Evolutionary conservation across 495 filamentous ascomycete species (phyloP).

Genomic region (Lasiosphaeria ovina): DNA sequence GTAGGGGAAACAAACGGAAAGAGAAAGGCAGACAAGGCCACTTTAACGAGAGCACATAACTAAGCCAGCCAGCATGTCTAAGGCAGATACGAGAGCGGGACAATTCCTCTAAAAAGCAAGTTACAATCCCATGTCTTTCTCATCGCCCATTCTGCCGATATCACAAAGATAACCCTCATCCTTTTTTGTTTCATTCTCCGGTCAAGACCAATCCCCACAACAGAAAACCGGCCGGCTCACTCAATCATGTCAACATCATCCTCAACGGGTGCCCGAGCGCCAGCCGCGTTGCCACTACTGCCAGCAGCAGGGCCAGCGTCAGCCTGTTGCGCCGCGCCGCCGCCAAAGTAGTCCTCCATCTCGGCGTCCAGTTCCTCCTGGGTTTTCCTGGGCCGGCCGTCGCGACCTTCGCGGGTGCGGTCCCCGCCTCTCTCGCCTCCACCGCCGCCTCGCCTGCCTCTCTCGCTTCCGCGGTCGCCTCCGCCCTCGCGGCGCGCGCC

Average conservation of each 20-base stretch:
- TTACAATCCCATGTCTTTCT: no score
- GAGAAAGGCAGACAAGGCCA: no score
- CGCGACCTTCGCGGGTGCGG: constrained; percentile 33
- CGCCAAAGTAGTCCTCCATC: constrained; percentile 90
- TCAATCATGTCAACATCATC: constrained; percentile 26
- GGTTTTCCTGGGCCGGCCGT: constrained; percentile 77
- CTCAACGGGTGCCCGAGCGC: constrained; percentile 4
- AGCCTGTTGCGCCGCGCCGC: constrained; percentile 20
- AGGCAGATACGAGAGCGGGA: no score
- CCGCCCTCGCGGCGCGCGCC: constrained; percentile 24
- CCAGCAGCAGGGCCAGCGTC: constrained; percentile 21
- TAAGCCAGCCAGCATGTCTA: no score
- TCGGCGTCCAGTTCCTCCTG: constrained; percentile 90
- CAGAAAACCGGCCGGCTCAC: neutral
- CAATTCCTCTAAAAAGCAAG: no score
- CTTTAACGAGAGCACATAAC: no score
- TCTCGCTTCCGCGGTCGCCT: constrained; percentile 37
- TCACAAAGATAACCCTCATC: no score
- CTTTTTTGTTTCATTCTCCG: no score
- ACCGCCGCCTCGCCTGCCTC: constrained; percentile 49
- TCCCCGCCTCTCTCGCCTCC: constrained; percentile 35
- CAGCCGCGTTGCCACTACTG: constrained; percentile 6
- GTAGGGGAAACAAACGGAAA: no score
- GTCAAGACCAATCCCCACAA: no score
- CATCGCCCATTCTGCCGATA: no score